Evolutionary conservation across 768 basidiomycete genomes (phyloP).

Genomic region (Lyophyllum decastes): DNA sequence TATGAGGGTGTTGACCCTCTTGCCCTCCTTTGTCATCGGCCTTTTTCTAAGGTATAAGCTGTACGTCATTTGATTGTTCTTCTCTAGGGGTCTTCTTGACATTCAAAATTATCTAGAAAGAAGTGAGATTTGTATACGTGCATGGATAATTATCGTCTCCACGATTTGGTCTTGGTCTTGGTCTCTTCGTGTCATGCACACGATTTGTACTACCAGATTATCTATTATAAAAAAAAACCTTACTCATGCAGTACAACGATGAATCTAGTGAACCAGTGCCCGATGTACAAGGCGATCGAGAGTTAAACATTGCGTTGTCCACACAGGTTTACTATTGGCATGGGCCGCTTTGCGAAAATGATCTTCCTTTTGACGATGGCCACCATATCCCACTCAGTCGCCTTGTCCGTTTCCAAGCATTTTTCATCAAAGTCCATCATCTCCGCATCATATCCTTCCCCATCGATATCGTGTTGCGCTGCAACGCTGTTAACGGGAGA

Average conservation of each 20-base stretch:
- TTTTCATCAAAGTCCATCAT: conserved; percentile 22
- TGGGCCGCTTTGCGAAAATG: conserved; percentile 80
- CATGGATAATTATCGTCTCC: not conserved
- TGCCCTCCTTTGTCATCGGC: conserved; percentile 2
- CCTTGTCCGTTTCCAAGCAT: conserved; percentile 13
- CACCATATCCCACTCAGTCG: conserved; percentile 55
- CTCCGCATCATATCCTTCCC: conserved; percentile 16
- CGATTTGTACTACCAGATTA: conserved; percentile 10
- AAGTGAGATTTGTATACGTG: conserved; percentile 1
- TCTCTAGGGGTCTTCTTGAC: not conserved
- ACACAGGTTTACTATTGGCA: conserved; percentile 54
- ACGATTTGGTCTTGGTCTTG: not conserved
- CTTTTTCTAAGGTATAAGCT: not conserved
- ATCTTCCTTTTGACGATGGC: conserved; percentile 82
- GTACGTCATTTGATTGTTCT: not conserved
- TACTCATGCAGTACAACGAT: not conserved
- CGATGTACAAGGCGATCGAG: not conserved
- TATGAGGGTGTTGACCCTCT: conserved; percentile 2
- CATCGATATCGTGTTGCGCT: conserved; percentile 4
- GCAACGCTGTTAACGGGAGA: conserved; percentile 19
- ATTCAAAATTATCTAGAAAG: not conserved
- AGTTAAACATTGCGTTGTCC: not conserved
- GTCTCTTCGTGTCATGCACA: not conserved
- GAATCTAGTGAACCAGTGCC: not conserved
- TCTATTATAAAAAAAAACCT: not conserved